phyloP scores from a whole-genome alignment of 73 alveolate genomes.

The Stentor roeselii region DNA sequence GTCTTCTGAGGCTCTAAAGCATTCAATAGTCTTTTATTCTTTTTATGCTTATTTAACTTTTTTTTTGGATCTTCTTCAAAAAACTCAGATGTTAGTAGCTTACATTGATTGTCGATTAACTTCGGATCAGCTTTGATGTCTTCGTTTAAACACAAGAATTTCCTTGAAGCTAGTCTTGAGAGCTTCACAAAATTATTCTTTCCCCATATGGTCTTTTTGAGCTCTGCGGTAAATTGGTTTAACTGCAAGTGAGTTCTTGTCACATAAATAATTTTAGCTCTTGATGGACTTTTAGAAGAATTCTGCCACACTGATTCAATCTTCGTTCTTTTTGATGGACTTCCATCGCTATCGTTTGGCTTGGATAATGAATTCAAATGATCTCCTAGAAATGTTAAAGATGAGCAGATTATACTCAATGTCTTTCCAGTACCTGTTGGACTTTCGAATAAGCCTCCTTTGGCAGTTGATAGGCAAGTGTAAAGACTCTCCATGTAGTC shows the following conservation, averaged over 20 bases:
- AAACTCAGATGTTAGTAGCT: too few species aligned
- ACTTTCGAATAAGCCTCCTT: slow-evolving; percentile 64
- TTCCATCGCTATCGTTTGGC: slow-evolving; percentile 38
- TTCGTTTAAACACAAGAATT: slow-evolving; percentile 63
- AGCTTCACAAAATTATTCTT: slow-evolving; percentile 43
- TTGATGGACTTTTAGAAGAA: too few species aligned
- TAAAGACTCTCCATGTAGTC: slow-evolving; percentile 53
- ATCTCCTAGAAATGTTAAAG: slow-evolving; percentile 39
- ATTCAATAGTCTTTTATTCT: too few species aligned
- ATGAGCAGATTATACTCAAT: slow-evolving; percentile 79
- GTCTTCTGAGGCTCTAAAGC: background rate
- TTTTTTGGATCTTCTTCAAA: too few species aligned
- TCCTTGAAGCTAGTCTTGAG: slow-evolving; percentile 72
- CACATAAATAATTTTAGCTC: slow-evolving; percentile 57
- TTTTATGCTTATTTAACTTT: too few species aligned
- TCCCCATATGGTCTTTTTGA: slow-evolving; percentile 65
- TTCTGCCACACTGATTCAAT: background rate
- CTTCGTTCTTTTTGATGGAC: slow-evolving; percentile 27
- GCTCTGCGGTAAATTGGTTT: slow-evolving; percentile 63
- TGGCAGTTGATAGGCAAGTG: slow-evolving; percentile 32
- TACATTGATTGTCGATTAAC: too few species aligned
- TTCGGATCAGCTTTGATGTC: slow-evolving; percentile 40
- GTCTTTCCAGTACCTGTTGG: slow-evolving; percentile 99
- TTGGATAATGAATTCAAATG: background rate
- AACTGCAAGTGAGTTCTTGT: slow-evolving; percentile 88